A percentile compares a stretch with the other conserved stretches of the same genome.
phyloP scores from a whole-genome alignment of 2,329 filamentous ascomycete genomes.

The Lachnellula willkommii region DNA sequence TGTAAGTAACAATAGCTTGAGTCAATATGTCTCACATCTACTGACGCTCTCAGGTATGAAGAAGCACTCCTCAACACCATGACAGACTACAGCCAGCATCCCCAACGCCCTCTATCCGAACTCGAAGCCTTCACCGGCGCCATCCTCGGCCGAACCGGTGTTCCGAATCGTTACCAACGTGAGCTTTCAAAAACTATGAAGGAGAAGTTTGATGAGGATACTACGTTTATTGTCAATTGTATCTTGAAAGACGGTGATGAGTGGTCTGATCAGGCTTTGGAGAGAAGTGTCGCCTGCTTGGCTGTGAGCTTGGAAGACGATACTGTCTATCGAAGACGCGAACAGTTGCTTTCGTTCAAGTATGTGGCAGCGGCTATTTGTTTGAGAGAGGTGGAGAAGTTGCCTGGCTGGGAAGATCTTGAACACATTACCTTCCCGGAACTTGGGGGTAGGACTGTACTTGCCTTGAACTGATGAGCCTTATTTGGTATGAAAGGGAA shows the following conservation, averaged over 20 bases:
- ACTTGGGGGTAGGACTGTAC: neutral
- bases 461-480: neutral
- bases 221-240: constrained; percentile 36
- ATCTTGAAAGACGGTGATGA: constrained; percentile 39
- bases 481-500: neutral
- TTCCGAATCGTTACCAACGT: constrained; percentile 35
- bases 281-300: constrained; percentile 46
- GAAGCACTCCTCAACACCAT: constrained; percentile 44
- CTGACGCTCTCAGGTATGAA: constrained; percentile 42
- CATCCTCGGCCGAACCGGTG: constrained; percentile 47
- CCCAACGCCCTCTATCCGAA: constrained; percentile 39
- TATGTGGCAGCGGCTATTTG: constrained; percentile 48
- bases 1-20: constrained; percentile 35
- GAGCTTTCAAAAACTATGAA: constrained; percentile 39
- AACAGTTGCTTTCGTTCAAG: constrained; percentile 44
- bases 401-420: constrained; percentile 5
- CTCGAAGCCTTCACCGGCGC: constrained; percentile 53
- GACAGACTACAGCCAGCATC: constrained; percentile 37
- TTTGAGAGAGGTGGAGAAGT: constrained; percentile 43
- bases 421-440: neutral
- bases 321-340: constrained; percentile 17
- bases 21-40: neutral
- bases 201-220: constrained; percentile 38
- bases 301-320: constrained; percentile 36
- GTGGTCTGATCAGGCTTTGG: constrained; percentile 38